Base-by-base conservation (phyloP, 1,284 basidiomycete species). In the Quambalaria eucalypti region DNA sequence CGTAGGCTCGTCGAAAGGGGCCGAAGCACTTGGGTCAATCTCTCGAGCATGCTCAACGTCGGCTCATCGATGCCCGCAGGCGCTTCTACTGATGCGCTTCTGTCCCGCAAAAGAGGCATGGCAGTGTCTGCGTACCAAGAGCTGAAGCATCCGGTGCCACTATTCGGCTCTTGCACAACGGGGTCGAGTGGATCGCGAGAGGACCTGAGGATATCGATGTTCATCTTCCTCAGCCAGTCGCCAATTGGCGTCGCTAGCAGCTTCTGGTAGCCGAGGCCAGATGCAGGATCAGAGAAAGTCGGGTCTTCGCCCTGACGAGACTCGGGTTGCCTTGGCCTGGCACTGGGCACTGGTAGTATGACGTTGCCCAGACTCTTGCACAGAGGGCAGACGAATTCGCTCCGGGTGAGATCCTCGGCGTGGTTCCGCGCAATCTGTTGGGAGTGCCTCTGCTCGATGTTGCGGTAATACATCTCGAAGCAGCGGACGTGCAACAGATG, bases 401-500 rank as follows among this genome's bases (percentile, higher is more conserved):
- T 87, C 42, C 95, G 82, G 19, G 86, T 84, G 29, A 92, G 87
- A 69, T 86, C 88, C 74, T 98, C 93, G 0, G 95, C 93, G 69
- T 97, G 93, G 66, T 93, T 92, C 30, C 95, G 81, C 6, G 90
- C 90, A 2, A 89, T 85, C 69, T 98, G 93, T 0, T 85, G 81
- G 4, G 87, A 83, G 75, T 98, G 95, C 16, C 93, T 84, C 62
- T 87, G 85, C 54, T 90, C 84, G 52, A 95, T 87, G 16, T 90
- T 90, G 2, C 83, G 78, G 65, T 84, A 90, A 76, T 98, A 98
- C 1, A 86, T 85, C 55, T 87, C 85, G 79, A 98, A 96, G 77
- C 95, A 98, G 39, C 86, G 83, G 59, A 93, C 79, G 77, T 99
- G 95, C 92, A 99, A 98, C 81, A 92, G 85, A 74, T 98, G 95